Evolutionary conservation across 192 early-diverging fungal genomes (phyloP).

Genomic region (Mortierella antarctica): DNA sequence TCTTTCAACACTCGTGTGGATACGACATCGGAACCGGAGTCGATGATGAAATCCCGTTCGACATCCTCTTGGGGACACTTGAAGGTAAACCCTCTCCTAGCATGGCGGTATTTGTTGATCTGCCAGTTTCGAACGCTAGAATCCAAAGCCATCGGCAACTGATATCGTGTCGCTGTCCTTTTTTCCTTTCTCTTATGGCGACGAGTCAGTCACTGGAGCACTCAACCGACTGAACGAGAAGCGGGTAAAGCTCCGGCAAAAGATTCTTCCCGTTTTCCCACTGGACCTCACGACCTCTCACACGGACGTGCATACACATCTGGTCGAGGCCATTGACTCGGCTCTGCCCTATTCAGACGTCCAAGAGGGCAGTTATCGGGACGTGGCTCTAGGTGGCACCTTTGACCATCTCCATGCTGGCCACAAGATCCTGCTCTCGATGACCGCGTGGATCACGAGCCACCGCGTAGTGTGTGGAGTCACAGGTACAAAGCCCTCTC

Average conservation of each 20-base stretch:
- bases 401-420: constrained; percentile 98
- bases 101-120: too few relatives aligned
- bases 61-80: constrained; percentile 55
- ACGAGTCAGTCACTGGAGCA: not conserved
- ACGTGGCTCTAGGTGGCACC: constrained; percentile 89
- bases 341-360: constrained; percentile 18
- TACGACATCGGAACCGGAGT: constrained; percentile 59
- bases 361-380: constrained; percentile 46
- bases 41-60: constrained; percentile 32
- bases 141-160: not conserved
- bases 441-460: constrained; percentile 75
- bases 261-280: constrained; percentile 2
- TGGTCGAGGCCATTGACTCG: constrained; percentile 24
- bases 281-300: constrained; percentile 12
- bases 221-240: constrained; percentile 16
- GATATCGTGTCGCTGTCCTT: not conserved
- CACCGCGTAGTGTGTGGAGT: constrained; percentile 77
- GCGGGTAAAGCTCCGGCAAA: constrained; percentile 9
- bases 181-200: not conserved
- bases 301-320: constrained; percentile 6
- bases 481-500: constrained; percentile 63
- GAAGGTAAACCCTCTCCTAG: constrained; percentile 45
- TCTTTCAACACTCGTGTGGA: constrained; percentile 71
- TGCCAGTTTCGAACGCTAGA: not conserved
- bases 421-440: constrained; percentile 93